Evolutionary conservation across 345 rosid species (phyloP).

Genomic region (Atalantia buxifolia): DNA sequence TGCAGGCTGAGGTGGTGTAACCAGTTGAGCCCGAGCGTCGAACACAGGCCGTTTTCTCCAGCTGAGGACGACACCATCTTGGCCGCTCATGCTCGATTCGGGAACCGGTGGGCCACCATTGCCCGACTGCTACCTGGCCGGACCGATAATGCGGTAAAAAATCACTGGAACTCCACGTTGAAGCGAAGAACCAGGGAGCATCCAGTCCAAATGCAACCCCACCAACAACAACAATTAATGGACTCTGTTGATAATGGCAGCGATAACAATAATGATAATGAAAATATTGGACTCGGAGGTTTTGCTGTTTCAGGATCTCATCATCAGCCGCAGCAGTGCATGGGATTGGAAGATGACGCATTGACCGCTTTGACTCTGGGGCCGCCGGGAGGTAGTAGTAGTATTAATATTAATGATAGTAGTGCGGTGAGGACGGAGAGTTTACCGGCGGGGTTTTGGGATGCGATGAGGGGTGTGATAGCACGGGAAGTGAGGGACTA

Average conservation of each 20-base stretch:
- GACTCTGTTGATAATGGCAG: background rate
- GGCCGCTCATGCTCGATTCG: constrained; percentile 51
- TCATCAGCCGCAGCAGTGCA: background rate
- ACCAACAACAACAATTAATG: constrained; percentile 3
- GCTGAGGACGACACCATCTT: constrained; percentile 53
- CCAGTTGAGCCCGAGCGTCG: constrained; percentile 53
- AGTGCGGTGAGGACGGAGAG: constrained; percentile 20
- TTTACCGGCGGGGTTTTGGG: constrained; percentile 58
- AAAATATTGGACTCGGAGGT: background rate
- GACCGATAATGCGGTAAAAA: constrained; percentile 63
- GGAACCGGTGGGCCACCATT: constrained; percentile 68
- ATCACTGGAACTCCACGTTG: constrained; percentile 64
- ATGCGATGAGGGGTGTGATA: constrained; percentile 59
- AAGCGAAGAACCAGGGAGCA: constrained; percentile 42
- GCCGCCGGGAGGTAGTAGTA: constrained; percentile 51
- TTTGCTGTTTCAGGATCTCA: constrained; percentile 7
- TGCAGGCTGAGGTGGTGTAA: constrained; percentile 59
- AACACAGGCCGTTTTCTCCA: constrained; percentile 56
- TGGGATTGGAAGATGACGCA: constrained; percentile 42
- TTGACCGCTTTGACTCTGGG: constrained; percentile 67
- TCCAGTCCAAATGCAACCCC: constrained; percentile 6
- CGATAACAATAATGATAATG: no score
- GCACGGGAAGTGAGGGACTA: constrained; percentile 67
- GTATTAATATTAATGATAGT: background rate
- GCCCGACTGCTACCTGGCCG: constrained; percentile 56